Base-by-base conservation (phyloP, 495 filamentous ascomycete species). In the Talaromyces wortmannii region DNA sequence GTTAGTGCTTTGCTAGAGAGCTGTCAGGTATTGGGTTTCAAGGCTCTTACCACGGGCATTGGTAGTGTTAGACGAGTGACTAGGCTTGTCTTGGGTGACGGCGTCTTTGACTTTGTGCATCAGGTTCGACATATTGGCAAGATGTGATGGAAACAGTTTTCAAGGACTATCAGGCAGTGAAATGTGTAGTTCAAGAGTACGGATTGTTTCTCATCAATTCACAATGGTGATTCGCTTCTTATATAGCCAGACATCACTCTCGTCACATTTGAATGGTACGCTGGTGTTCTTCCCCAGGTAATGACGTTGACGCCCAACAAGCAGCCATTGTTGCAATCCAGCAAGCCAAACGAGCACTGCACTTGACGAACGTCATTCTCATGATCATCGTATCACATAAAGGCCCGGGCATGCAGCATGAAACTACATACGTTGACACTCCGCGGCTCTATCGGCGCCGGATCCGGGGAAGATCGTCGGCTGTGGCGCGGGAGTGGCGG, bases 31-130 rank as follows among this genome's bases (percentile, higher is more conserved):
- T 23, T 23, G 1, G 23, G 4, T 23, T 23, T 23, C 29, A 32
- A 51, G 8, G 3, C 11, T 51, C 53, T 48, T 18, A 55, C 53
- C 76, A 5, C 67, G 60, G 51, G 72, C 72, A 31, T 55, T 58
- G 30, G 66, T 59, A n/a, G 61, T 31, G 10, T 59, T 59, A 23
- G 56, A 45, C n/a, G 57, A 55, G 45, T 33, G 33, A 47, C 57
- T 43, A 45, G 56, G 50, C 55, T 75, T 63, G 67, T 80, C 70
- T 45, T 60, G 50, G 42, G 78, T 72, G 55, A 91, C 58, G 63
- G 78, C 83, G 36, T 89, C 82, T 73, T 89, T 90, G 69, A 88
- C 77, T 63, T 90, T 91, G 76, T 90, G 79, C 61, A 88, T 66
- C 57, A 90, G 67, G 56, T 73, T 67, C 23, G 84, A 86, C 86